These are phyloP conservation scores for Cyclotella choctawhatcheeana DNA, from an alignment of 108 stramenopile genomes.

Conservation along the genomic window DNA sequence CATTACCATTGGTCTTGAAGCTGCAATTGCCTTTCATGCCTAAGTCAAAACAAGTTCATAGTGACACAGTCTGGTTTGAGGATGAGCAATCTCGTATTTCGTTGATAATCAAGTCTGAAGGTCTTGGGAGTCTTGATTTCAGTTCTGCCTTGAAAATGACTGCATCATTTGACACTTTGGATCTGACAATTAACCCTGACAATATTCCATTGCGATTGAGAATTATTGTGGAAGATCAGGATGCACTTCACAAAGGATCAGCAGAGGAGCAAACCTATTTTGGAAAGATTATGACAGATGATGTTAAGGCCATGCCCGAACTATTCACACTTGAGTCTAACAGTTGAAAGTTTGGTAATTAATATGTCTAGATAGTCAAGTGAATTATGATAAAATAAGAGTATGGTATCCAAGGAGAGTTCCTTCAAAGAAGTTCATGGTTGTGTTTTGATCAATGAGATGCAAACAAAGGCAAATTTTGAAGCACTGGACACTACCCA, in stretches of 20 bases:
- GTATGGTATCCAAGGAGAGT: too few species aligned
- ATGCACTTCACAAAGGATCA: conserved; percentile 58
- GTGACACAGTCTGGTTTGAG: conserved; percentile 56
- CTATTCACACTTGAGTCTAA: conserved; percentile 31
- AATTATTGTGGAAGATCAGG: conserved; percentile 64
- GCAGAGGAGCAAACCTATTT: conserved; percentile 43
- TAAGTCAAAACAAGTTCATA: conserved; percentile 5
- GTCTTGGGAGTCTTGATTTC: not conserved
- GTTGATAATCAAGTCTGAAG: conserved; percentile 54
- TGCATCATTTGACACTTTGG: not conserved
- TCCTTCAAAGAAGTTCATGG: too few species aligned
- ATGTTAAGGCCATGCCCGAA: conserved; percentile 64
- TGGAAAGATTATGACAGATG: conserved; percentile 55
- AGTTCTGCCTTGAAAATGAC: not conserved
- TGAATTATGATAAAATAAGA: too few species aligned
- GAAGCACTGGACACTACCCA: too few species aligned
- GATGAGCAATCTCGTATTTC: conserved; percentile 57
- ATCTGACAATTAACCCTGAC: not conserved
- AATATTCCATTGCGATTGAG: conserved; percentile 45
- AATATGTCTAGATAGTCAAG: too few species aligned
- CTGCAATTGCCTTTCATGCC: conserved; percentile 15
- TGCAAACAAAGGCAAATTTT: too few species aligned
- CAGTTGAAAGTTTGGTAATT: not conserved
- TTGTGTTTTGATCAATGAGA: too few species aligned
- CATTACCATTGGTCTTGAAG: conserved; percentile 4